Evolutionary conservation across 148 eudicot genomes (phyloP).

Genomic region (Fagopyrum tataricum): DNA sequence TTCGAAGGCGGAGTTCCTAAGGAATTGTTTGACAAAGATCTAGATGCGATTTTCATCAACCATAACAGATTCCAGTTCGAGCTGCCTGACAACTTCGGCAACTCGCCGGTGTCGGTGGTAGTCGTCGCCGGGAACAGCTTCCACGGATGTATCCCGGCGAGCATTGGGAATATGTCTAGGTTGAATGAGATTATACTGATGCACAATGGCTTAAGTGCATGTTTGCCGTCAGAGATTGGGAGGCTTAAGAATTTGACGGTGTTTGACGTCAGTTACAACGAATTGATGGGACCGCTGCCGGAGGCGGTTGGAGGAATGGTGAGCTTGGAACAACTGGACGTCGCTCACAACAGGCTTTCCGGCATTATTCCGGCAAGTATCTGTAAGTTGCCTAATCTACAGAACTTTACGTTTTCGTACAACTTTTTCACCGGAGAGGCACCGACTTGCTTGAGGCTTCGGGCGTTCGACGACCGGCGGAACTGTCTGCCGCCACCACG

Average conservation of each 20-base stretch:
- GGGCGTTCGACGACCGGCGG: slow-evolving; percentile 38
- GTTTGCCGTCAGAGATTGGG: slow-evolving; percentile 63
- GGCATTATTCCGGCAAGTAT: slow-evolving; percentile 65
- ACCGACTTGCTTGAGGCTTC: slow-evolving; percentile 50
- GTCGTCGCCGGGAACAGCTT: slow-evolving; percentile 76
- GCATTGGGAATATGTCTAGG: slow-evolving; percentile 68
- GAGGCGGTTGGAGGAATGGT: slow-evolving; percentile 44
- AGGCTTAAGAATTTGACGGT: slow-evolving; percentile 61
- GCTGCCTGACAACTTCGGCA: slow-evolving; percentile 71
- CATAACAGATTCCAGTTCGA: slow-evolving; percentile 63
- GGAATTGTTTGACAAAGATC: slow-evolving; percentile 49
- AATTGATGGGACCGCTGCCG: slow-evolving; percentile 72
- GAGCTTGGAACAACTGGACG: slow-evolving; percentile 68
- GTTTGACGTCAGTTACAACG: slow-evolving; percentile 66
- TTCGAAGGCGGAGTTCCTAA: slow-evolving; percentile 71
- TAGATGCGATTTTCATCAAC: slow-evolving; percentile 87
- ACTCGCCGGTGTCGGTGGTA: slow-evolving; percentile 87
- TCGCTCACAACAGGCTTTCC: slow-evolving; percentile 63
- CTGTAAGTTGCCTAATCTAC: slow-evolving; percentile 53
- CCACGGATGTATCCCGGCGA: slow-evolving; percentile 78
- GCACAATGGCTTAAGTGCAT: slow-evolving; percentile 63
- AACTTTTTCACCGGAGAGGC: slow-evolving; percentile 79
- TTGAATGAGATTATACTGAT: slow-evolving; percentile 66
- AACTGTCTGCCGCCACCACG: slow-evolving; percentile 56
- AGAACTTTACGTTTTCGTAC: slow-evolving; percentile 70